Evolutionary conservation across 164 flowering plant species (phyloP).

Genomic region (Vitis cinerea): DNA sequence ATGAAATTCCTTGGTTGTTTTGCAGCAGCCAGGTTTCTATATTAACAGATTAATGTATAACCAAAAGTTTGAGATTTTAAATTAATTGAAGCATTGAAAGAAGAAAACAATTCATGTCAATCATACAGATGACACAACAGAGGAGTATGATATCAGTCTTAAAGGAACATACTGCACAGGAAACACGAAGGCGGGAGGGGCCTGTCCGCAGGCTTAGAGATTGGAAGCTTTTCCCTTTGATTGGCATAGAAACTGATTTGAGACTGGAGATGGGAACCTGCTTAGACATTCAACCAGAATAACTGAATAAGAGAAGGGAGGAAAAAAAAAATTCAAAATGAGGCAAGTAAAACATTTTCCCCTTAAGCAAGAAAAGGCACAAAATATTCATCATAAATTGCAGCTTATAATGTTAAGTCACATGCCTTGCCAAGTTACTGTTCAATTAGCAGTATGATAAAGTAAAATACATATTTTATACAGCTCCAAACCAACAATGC

Average conservation of each 20-base stretch:
- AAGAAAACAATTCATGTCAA: background rate
- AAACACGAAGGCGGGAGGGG: slow-evolving; percentile 35
- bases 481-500: no score
- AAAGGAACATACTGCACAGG: slow-evolving; percentile 54
- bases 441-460: no score
- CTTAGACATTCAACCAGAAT: slow-evolving; percentile 1
- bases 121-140: background rate
- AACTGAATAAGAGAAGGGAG: background rate
- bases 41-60: background rate
- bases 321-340: background rate
- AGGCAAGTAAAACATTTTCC: background rate
- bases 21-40: background rate
- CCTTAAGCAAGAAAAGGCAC: no score
- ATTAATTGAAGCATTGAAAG: background rate
- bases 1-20: background rate
- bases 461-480: no score
- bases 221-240: slow-evolving; percentile 36
- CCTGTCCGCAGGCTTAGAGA: slow-evolving; percentile 29
- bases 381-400: no score
- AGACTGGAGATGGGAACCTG: slow-evolving; percentile 40
- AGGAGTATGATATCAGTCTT: background rate
- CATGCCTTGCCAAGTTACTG: no score
- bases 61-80: background rate
- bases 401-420: no score
- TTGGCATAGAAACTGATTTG: slow-evolving; percentile 40